Conservation (phyloP, 2,329 filamentous ascomycete genomes). For the Microdochium paspali region DNA sequence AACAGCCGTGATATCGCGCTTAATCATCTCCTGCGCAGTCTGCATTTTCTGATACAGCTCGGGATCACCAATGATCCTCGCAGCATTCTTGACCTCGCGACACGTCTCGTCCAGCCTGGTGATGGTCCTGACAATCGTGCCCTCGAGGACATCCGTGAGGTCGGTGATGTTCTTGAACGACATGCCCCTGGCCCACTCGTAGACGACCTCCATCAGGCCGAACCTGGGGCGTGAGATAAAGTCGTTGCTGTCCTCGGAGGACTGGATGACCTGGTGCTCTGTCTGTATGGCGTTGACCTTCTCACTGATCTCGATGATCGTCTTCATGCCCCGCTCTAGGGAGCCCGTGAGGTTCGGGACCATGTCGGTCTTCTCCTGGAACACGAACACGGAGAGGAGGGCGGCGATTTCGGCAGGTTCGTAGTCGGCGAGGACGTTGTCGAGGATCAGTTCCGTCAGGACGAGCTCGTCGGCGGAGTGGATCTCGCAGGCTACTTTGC, state of each 20-base stretch:
- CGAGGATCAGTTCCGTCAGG: constrained; percentile 88
- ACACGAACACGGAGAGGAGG: constrained; percentile 87
- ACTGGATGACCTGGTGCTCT: constrained; percentile 83
- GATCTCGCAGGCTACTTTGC: constrained; percentile 96
- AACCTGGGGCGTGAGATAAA: constrained; percentile 83
- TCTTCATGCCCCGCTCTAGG: constrained; percentile 72
- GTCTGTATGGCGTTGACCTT: constrained; percentile 89
- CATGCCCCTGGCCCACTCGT: constrained; percentile 97
- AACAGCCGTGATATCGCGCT: constrained; percentile 86
- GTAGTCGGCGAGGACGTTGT: constrained; percentile 92
- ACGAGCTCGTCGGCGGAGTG: constrained; percentile 96
- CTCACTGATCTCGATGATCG: constrained; percentile 83
- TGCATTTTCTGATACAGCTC: constrained; percentile 95
- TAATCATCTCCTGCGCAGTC: constrained; percentile 93
- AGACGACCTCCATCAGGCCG: constrained; percentile 92
- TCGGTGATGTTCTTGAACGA: constrained; percentile 97
- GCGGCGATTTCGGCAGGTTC: constrained; percentile 96
- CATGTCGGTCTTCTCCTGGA: constrained; percentile 88
- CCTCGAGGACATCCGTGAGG: constrained; percentile 91
- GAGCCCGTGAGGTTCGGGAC: constrained; percentile 73
- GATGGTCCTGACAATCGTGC: constrained; percentile 93
- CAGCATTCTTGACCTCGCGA: constrained; percentile 93
- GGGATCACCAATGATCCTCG: constrained; percentile 89
- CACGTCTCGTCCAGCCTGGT: constrained; percentile 93
- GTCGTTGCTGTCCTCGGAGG: constrained; percentile 83